A percentile compares a stretch with the other conserved stretches of the same genome.
Conservation (phyloP, 78 protist species). For the Protostelium mycophagum region DNA sequence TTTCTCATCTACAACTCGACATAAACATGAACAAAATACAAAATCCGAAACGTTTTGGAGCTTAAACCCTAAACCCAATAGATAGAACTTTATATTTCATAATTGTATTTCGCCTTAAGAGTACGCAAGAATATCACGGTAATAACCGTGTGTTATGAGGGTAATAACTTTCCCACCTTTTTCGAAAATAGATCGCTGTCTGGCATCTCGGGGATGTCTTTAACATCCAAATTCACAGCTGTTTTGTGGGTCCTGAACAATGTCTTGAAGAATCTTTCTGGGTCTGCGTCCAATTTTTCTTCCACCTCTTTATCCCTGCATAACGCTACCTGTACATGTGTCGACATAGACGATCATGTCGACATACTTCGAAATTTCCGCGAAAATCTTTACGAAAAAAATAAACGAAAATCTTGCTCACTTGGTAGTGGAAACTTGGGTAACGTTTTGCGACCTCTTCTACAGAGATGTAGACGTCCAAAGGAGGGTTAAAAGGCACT, state of each 20-base stretch:
- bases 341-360: neutral
- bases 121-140: too few relatives aligned
- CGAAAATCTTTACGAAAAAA: neutral
- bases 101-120: too few relatives aligned
- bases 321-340: too few relatives aligned
- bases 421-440: neutral
- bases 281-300: neutral
- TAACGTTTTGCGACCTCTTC: neutral
- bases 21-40: too few relatives aligned
- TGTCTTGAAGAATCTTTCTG: neutral
- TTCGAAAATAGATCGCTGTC: neutral
- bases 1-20: neutral
- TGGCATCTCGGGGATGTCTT: neutral
- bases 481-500: neutral
- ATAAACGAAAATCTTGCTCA: neutral
- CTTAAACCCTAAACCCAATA: too few relatives aligned
- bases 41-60: too few relatives aligned
- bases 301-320: neutral
- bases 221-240: neutral
- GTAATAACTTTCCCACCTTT: neutral
- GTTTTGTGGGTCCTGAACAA: neutral
- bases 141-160: too few relatives aligned
- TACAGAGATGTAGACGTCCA: neutral
- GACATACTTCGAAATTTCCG: neutral
- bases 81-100: too few relatives aligned